These are phyloP conservation scores for Hemisphaericaspora subhashii DNA, from an alignment of 1,139 yeast species.

Conservation along the genomic window DNA sequence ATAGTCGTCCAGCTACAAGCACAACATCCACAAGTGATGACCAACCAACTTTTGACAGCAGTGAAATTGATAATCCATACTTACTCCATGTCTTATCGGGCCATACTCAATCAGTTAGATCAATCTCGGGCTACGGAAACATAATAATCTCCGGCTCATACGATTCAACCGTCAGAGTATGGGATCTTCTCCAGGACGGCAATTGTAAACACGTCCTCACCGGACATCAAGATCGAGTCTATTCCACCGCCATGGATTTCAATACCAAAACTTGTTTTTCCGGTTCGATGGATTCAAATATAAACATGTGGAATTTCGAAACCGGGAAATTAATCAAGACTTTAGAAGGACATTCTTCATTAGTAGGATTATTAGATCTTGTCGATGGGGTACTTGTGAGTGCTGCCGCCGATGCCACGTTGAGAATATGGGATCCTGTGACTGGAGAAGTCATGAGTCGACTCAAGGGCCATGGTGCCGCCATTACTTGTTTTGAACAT, in stretches of 20 bases:
- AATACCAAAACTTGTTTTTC: slow-evolving; percentile 79
- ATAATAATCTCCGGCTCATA: slow-evolving; percentile 87
- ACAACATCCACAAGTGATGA: slow-evolving; percentile 20
- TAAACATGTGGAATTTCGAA: slow-evolving; percentile 85
- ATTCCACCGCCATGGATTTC: slow-evolving; percentile 80
- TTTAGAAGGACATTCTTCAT: slow-evolving; percentile 81
- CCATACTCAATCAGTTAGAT: slow-evolving; percentile 84
- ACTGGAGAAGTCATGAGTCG: slow-evolving; percentile 69
- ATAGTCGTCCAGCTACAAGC: slow-evolving; percentile 7
- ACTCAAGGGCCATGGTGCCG: slow-evolving; percentile 81
- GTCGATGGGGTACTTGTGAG: slow-evolving; percentile 81
- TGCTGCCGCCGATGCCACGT: slow-evolving; percentile 93
- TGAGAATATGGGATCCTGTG: slow-evolving; percentile 90
- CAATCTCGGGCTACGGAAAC: slow-evolving; percentile 85
- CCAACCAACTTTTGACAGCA: slow-evolving; percentile 39
- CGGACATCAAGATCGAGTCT: slow-evolving; percentile 87
- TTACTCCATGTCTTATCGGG: slow-evolving; percentile 78
- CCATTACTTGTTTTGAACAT: slow-evolving; percentile 92
- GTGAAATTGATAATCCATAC: slow-evolving; percentile 58
- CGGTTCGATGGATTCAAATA: slow-evolving; percentile 89
- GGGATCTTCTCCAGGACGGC: slow-evolving; percentile 78
- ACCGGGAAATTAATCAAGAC: slow-evolving; percentile 68
- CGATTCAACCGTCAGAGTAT: slow-evolving; percentile 86
- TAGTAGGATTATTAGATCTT: slow-evolving; percentile 84
- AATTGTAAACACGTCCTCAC: slow-evolving; percentile 69